Evolutionary conservation across 2,329 filamentous ascomycete species (phyloP).

Genomic region (Claviceps africana): DNA sequence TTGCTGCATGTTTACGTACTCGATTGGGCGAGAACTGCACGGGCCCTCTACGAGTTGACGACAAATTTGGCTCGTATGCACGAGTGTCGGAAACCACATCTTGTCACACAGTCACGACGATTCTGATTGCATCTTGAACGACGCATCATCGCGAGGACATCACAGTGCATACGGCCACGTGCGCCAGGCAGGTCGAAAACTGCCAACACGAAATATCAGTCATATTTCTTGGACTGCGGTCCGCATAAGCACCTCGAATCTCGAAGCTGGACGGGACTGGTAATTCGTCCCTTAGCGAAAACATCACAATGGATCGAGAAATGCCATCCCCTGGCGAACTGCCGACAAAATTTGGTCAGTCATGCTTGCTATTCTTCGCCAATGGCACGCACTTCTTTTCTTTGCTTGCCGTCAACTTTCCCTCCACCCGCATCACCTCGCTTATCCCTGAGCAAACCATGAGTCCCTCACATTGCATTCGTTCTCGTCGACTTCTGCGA

Average conservation of each 20-base stretch:
- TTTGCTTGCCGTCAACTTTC: not conserved
- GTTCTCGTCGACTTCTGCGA: conserved; percentile 10
- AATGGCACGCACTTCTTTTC: not conserved
- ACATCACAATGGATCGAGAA: conserved; percentile 12
- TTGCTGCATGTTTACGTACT: too few species aligned
- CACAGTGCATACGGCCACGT: not conserved
- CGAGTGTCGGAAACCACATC: not conserved
- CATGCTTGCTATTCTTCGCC: not conserved
- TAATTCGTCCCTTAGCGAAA: not conserved
- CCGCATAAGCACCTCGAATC: not conserved
- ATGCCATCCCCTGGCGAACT: conserved; percentile 8
- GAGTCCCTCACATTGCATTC: not conserved
- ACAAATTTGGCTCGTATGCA: not conserved
- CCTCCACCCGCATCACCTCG: not conserved
- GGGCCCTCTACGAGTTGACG: not conserved
- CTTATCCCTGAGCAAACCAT: not conserved
- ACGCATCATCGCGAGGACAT: not conserved
- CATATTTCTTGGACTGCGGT: not conserved
- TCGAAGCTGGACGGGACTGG: not conserved
- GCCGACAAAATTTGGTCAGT: conserved; percentile 18
- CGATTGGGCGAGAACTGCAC: not conserved
- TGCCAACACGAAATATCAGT: not conserved
- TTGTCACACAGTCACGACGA: not conserved
- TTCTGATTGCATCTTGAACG: not conserved
- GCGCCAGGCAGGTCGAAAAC: not conserved